A percentile compares a stretch with the other conserved stretches of the same genome.
These are phyloP conservation scores for Fallopia convolvulus DNA, from an alignment of 148 eudicot genomes.

Conservation along the genomic window DNA sequence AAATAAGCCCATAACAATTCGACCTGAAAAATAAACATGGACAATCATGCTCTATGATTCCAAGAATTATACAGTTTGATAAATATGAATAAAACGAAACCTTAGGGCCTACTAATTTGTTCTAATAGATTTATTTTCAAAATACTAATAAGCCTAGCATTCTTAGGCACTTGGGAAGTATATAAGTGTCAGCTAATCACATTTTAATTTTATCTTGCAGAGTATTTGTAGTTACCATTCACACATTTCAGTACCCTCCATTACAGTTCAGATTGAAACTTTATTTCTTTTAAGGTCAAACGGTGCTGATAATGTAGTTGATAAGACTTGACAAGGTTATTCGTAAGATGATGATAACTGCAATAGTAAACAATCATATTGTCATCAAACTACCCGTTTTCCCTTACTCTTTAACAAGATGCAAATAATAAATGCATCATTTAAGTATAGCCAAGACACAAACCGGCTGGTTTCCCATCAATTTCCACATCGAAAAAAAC, in stretches of 20 bases:
- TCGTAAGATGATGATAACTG: neutral
- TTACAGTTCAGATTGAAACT: neutral
- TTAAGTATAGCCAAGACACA: conserved; percentile 12
- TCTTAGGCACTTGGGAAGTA: neutral
- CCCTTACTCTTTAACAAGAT: neutral
- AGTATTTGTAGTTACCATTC: neutral
- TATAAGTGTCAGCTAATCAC: neutral
- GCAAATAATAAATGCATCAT: neutral
- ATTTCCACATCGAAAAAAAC: conserved; percentile 90
- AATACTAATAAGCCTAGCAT: neutral
- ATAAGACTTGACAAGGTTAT: neutral
- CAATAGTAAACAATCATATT: neutral
- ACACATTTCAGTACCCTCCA: neutral
- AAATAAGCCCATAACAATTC: conserved; percentile 80
- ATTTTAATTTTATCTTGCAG: neutral
- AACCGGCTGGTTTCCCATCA: conserved; percentile 66
- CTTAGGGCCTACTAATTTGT: neutral
- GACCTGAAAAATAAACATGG: conserved; percentile 47
- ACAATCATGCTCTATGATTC: conserved; percentile 1
- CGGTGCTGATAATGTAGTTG: neutral
- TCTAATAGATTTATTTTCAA: neutral
- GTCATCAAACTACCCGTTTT: neutral
- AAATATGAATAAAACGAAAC: neutral
- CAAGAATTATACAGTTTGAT: neutral
- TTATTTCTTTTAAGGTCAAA: neutral